Base-by-base conservation (phyloP, 1,139 yeast species). In the Kazachstania sp. region DNA sequence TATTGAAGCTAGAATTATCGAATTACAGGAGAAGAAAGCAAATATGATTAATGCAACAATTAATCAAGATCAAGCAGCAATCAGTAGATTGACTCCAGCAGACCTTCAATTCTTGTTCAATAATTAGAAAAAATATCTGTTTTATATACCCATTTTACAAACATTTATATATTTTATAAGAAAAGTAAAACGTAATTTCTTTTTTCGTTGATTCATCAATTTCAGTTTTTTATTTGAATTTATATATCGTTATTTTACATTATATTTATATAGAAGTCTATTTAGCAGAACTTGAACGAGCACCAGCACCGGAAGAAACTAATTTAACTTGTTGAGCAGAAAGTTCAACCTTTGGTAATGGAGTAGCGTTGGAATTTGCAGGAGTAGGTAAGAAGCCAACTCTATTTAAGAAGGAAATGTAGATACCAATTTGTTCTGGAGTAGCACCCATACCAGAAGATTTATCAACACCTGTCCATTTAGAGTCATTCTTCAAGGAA, bases 21-120 rank as follows among this genome's bases (percentile, higher is more conserved):
- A 92, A 63, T 69, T 92, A 44, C 98, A 92, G 64, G 97, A 92
- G 51, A 94, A 94, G 70, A 92, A 92, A 70, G 97, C 97, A 6
- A 86, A 86, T 58, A 92, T 92, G 99, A 94, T 92, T 51, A 83
- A 86, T 64, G 98, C 98, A 0, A 92, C 97, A 0, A 84, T 92
- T 49, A 94, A 90, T 52, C 81, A 82, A 47, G 98, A 92, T 59
- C 95, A 87, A 56, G 85, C 84, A 7, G 97, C 98, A 0, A 83
- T 92, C 45, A 88, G 77, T 61, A 73, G 88, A 51, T 71, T 92
- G 50, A 87, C 97, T 0, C 95, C 97, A 0, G 95, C 86, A 44
- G 98, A 92, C 65, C 76, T 92, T 70, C 97, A 92, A 67, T 92
- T 92, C 67, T 75, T 92, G 68, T 92, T 92, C 67, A 85, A 77